Evolutionary conservation across 306 rosid species (phyloP), one percentile per base, ranked within the genome.

Genomic region (Calophaca sinica): DNA sequence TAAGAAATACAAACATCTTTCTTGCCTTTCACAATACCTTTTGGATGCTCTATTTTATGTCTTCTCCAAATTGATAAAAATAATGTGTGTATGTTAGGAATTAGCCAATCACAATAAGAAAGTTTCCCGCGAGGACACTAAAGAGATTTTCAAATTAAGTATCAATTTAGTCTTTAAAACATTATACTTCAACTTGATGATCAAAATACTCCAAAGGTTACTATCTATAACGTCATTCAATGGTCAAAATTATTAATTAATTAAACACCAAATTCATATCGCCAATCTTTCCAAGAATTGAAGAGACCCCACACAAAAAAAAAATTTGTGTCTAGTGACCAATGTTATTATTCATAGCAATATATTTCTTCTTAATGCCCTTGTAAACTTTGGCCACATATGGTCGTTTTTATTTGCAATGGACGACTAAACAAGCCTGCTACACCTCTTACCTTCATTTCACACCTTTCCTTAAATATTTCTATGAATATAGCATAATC

Each of bases 381-480:
- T 20, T 20, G 26, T 20, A 20, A 20, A 20, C 26, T 20, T 20
- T 20, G 26, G 26, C 26, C 26, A 20, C 26, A 20, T 20, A 20
- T 20, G 26, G 26, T 20, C 26, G 26, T 20, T 20, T 20, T 20
- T 20, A 20, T 20, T 20, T 20, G 26, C 26, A 20, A 20, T 20
- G 26, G 26, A 20, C 26, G 26, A 20, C 26, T 1, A 20, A 20
- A 20, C 26, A 20, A 20, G 15, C 70, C 79, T 55, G 73, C 50
- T 9, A 64, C 63, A 50, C 46, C 29, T 55, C 11, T 26, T 33
- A 61, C 62, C 62, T 75, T 58, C 32, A 59, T 67, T 42, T 75
- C 26, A 68, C 41, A 68, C 41, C 7, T 50, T 51, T 0, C 68
- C 84, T 61, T 68, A 68, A 74, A 68, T 74, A 15, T 20, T 38